Conservation (phyloP, 23 red algal species). For the Gracilaria domingensis region DNA sequence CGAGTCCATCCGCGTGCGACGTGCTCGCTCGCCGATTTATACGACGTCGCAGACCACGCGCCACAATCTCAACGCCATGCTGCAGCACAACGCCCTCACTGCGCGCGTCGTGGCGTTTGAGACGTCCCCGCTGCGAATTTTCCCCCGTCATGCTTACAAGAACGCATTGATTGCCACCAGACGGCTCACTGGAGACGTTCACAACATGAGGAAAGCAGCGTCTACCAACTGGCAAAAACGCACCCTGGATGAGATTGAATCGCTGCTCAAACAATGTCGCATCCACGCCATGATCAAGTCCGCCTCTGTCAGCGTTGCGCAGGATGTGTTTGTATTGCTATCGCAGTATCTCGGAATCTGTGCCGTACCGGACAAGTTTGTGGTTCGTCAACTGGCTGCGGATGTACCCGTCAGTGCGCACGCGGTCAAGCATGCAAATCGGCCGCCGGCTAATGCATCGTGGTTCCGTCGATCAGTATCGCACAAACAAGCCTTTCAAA, state of each 20-base stretch:
- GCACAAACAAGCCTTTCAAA: background rate
- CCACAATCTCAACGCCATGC: background rate
- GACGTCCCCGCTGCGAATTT: slow-evolving; percentile 9
- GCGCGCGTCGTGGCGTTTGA: slow-evolving; percentile 19
- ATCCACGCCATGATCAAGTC: slow-evolving; percentile 1
- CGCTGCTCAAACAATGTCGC: background rate
- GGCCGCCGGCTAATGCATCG: background rate
- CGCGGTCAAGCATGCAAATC: background rate
- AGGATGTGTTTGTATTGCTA: slow-evolving; percentile 38
- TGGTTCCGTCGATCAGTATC: slow-evolving; percentile 23
- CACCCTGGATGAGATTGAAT: background rate
- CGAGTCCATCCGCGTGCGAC: slow-evolving; percentile 23
- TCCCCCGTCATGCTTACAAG: slow-evolving; percentile 11
- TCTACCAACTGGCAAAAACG: background rate
- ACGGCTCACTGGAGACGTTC: background rate
- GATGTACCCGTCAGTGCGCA: background rate
- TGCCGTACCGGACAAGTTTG: slow-evolving; percentile 22
- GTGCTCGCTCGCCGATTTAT: background rate
- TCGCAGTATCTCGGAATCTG: slow-evolving; percentile 19
- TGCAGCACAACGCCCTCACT: background rate
- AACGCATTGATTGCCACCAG: slow-evolving; percentile 18
- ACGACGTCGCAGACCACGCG: background rate
- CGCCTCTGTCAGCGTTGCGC: slow-evolving; percentile 10
- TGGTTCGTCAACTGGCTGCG: slow-evolving; percentile 4
- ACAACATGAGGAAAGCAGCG: background rate